Evolutionary conservation across 768 basidiomycete genomes (phyloP), one percentile per base, ranked within the genome.

Genomic region (Tricholomella constricta): DNA sequence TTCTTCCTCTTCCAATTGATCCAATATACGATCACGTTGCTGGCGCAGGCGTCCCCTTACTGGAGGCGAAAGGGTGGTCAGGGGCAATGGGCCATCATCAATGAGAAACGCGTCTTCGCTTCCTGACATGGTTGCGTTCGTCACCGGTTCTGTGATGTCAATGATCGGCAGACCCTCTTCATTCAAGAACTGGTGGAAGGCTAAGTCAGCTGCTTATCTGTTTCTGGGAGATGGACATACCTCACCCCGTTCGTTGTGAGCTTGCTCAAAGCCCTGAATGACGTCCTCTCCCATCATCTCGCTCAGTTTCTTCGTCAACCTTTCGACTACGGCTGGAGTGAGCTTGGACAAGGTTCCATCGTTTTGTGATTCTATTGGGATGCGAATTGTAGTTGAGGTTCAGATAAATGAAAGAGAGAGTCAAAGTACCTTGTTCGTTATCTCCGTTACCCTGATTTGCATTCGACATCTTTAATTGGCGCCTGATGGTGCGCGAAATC

Each of bases 131-230:
- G 59, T 57, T 23, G 52, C 46, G 25, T 62, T 69, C 19, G 68
- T 45, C 4, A 78, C 61, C 36, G 82, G 83, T 62, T 92, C 90
- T 26, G 78, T 79, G 51, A 92, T 85, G 32, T 92, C 90, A 54
- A 91, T 75, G 56, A 92, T 86, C 10, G 89, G 89, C 34, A 89
- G 78, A 3, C 88, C 89, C 43, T 92, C 89, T 61, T 90, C 88
- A 61, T 88, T 88, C 35, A 86, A 60, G 47, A 86, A 73, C 89
- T 91, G 54, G 6, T 32, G 26, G 57, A 62, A 56, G 48, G 55
- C 64, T 60, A 53, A 60, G 55, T 59, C 52, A 59, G 58, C 57
- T 27, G 53, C 41, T 59, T 48, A 29, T 44, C 53, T 54, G n/a
- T 51, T 47, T 41, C n/a, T 35, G 32, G 47, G 54, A 45, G 12